Percentiles rank a stretch among this genome's conserved stretches.
Evolutionary conservation across 192 early-diverging fungal genomes (phyloP).

Genomic region (Coemansia sp.): DNA sequence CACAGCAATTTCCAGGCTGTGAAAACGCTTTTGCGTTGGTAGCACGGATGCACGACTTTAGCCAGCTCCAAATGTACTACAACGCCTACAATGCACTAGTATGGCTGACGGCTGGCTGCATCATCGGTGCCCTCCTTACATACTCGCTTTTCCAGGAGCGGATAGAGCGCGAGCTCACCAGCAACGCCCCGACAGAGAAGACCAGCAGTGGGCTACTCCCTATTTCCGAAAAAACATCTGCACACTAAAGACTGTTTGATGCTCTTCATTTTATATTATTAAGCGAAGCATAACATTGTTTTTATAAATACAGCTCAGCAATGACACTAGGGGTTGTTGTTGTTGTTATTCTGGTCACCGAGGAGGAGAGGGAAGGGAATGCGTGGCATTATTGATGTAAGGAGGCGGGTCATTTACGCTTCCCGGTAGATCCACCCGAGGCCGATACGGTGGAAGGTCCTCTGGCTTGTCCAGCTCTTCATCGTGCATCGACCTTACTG

Average conservation of each 20-base stretch:
- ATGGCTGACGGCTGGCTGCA: constrained; percentile 2
- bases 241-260: no score
- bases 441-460: neutral
- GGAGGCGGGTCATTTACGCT: neutral
- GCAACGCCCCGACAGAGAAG: no score
- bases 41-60: neutral
- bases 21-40: neutral
- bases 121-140: neutral
- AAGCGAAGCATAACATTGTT: no score
- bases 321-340: no score
- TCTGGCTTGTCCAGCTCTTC: neutral
- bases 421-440: neutral
- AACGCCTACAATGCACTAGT: neutral
- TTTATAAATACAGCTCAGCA: no score
- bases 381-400: neutral
- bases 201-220: neutral
- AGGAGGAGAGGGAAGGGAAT: no score
- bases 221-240: neutral
- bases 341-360: no score
- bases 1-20: neutral
- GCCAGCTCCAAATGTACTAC: neutral
- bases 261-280: no score
- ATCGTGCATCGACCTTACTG: neutral
- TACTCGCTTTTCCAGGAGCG: neutral
- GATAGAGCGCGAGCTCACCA: neutral